Evolutionary conservation across 2,329 filamentous ascomycete genomes (phyloP).

Genomic region (Pyrenophora teres): DNA sequence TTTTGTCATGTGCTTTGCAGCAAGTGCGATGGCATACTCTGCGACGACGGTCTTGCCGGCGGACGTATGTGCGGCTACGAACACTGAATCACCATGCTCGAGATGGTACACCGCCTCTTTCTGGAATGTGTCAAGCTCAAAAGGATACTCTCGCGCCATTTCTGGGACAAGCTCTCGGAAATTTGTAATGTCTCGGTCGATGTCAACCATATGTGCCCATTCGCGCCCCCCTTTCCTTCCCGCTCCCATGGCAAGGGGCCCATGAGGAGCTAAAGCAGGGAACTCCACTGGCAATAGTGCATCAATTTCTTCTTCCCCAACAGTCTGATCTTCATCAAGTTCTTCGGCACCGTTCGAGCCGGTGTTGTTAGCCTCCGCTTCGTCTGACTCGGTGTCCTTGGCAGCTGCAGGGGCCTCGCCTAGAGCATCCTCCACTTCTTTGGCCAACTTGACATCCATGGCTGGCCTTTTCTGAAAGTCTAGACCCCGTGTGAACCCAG

Average conservation of each 20-base stretch:
- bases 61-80: constrained; percentile 96
- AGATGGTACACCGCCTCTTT: constrained; percentile 98
- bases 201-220: constrained; percentile 98
- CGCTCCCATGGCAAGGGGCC: constrained; percentile 72
- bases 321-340: constrained; percentile 51
- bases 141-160: constrained; percentile 95
- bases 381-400: constrained; percentile 27
- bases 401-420: constrained; percentile 53
- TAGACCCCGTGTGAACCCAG: constrained; percentile 80
- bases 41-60: constrained; percentile 98
- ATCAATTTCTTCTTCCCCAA: constrained; percentile 71
- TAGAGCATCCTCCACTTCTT: constrained; percentile 70
- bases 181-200: constrained; percentile 90
- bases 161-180: constrained; percentile 92
- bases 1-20: constrained; percentile 99
- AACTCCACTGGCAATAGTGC: constrained; percentile 89
- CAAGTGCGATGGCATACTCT: constrained; percentile 95
- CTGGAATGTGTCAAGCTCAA: constrained; percentile 96
- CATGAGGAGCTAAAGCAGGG: constrained; percentile 83
- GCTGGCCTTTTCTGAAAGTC: constrained; percentile 67
- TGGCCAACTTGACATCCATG: constrained; percentile 64
- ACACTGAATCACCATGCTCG: constrained; percentile 94
- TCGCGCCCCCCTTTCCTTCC: constrained; percentile 77
- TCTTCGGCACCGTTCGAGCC: constrained; percentile 33
- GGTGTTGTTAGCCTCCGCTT: constrained; percentile 34